These are phyloP conservation scores for Serendipita sp. DNA, from an alignment of 768 basidiomycete species.

Conservation along the genomic window DNA sequence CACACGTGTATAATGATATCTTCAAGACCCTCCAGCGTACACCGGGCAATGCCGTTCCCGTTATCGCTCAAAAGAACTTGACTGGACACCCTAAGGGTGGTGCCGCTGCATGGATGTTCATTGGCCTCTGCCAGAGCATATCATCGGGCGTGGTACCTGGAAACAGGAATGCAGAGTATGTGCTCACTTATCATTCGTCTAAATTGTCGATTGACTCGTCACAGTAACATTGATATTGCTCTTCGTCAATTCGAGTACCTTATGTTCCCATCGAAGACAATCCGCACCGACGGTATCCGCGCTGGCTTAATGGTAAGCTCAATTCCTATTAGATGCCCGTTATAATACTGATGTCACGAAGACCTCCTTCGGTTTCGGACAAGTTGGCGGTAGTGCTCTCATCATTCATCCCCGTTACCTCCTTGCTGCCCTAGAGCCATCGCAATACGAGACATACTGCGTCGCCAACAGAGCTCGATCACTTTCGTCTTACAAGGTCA, in stretches of 20 bases:
- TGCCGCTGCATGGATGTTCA: constrained; percentile 96
- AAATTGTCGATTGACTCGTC: constrained; percentile 8
- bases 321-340: constrained; percentile 5
- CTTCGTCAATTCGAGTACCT: constrained; percentile 81
- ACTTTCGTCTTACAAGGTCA: constrained; percentile 64
- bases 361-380: constrained; percentile 96
- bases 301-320: constrained; percentile 64
- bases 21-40: constrained; percentile 79
- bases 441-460: constrained; percentile 64
- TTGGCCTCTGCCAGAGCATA: constrained; percentile 76
- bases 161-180: constrained; percentile 91
- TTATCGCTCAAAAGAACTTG: constrained; percentile 94
- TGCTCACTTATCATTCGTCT: constrained; percentile 12
- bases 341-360: constrained; percentile 17
- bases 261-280: constrained; percentile 94
- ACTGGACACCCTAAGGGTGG: constrained; percentile 98
- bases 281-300: constrained; percentile 83
- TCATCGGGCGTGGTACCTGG: constrained; percentile 79
- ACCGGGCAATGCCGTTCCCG: constrained; percentile 89
- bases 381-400: constrained; percentile 86
- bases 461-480: constrained; percentile 47
- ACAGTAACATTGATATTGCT: constrained; percentile 80
- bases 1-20: constrained; percentile 89
- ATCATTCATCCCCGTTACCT: constrained; percentile 84
- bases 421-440: constrained; percentile 65